Conservation (phyloP, 805 yeast species). For the Saturnispora bothae region DNA sequence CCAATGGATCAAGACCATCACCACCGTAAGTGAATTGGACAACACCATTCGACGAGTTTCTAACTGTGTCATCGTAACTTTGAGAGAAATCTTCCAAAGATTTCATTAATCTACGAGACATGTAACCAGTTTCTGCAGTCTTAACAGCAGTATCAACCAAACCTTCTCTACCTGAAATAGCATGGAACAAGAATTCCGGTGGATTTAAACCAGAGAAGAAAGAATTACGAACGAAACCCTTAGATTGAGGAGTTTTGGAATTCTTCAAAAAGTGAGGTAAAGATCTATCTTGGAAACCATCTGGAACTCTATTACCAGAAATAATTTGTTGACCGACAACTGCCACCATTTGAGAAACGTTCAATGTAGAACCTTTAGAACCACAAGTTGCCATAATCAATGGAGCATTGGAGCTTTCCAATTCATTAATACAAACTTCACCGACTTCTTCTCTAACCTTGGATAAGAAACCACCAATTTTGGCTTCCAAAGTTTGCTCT, state of each 20-base stretch:
- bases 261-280: conserved; percentile 93
- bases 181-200: conserved; percentile 86
- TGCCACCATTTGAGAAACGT: conserved; percentile 99
- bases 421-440: conserved; percentile 88
- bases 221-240: conserved; percentile 95
- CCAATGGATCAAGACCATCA: conserved; percentile 95
- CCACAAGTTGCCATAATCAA: conserved; percentile 99
- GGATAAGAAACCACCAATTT: conserved; percentile 90
- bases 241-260: conserved; percentile 94
- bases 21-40: conserved; percentile 98
- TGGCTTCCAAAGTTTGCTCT: conserved; percentile 95
- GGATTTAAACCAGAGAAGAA: conserved; percentile 91
- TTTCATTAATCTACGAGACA: conserved; percentile 94
- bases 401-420: conserved; percentile 88
- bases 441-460: conserved; percentile 99
- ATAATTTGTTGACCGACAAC: conserved; percentile 99
- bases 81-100: conserved; percentile 93
- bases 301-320: conserved; percentile 97
- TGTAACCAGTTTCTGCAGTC: conserved; percentile 79
- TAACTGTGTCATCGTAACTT: conserved; percentile 85
- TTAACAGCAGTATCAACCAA: conserved; percentile 98
- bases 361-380: conserved; percentile 94
- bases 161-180: conserved; percentile 99
- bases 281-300: conserved; percentile 99
- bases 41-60: conserved; percentile 92